Percentiles rank a stretch among this genome's conserved stretches.
These are phyloP conservation scores for Sporothrix phasma DNA, from an alignment of 2,329 filamentous ascomycete species.

Conservation along the genomic window DNA sequence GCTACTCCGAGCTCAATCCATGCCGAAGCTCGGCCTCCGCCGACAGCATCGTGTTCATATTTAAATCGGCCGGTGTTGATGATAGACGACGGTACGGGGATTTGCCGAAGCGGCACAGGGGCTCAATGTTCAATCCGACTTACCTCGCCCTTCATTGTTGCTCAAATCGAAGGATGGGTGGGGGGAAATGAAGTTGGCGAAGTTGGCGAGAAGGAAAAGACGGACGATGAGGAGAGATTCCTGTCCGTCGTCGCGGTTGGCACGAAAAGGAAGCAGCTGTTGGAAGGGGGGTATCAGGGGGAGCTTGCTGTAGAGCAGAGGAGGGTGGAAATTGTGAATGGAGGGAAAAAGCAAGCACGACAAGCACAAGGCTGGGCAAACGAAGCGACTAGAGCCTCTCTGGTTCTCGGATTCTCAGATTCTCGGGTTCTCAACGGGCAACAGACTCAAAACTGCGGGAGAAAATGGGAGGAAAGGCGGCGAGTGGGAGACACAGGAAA, in stretches of 20 bases:
- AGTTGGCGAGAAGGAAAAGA: not conserved
- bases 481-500: not conserved
- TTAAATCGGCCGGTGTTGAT: not conserved
- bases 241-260: not conserved
- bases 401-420: too few species aligned
- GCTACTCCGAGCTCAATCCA: not conserved
- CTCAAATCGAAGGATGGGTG: constrained; percentile 8
- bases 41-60: not conserved
- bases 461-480: not conserved
- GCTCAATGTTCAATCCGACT: constrained; percentile 21
- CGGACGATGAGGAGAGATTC: not conserved
- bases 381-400: not conserved
- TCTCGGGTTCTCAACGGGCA: too few species aligned
- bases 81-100: not conserved
- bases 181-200: not conserved
- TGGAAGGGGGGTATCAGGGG: not conserved
- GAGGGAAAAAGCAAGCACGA: not conserved
- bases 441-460: not conserved
- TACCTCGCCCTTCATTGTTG: constrained; percentile 50
- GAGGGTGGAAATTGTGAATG: not conserved
- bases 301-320: not conserved
- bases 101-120: constrained; percentile 5
- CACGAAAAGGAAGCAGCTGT: constrained; percentile 1
- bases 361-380: constrained; percentile 1
- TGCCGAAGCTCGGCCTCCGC: constrained; percentile 1